Conservation (phyloP, 805 yeast genomes). For the Ogataea pini region DNA sequence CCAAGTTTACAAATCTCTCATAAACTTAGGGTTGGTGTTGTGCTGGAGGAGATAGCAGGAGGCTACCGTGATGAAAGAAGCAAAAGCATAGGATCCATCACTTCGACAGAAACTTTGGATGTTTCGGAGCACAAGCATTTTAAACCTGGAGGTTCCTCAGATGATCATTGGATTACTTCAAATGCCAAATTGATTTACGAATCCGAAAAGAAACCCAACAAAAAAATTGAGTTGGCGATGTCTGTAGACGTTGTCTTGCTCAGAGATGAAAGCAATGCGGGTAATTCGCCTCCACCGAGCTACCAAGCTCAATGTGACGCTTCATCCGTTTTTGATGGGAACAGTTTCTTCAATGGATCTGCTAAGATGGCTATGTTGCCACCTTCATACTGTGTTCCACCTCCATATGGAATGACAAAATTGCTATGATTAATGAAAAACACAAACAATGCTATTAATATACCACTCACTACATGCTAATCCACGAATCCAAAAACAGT, state of each 20-base stretch:
- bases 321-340: slow-evolving; percentile 5
- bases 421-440: slow-evolving; percentile 1
- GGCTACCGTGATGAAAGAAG: slow-evolving; percentile 2
- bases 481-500: slow-evolving; percentile 35
- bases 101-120: slow-evolving; percentile 10
- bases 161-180: slow-evolving; percentile 22
- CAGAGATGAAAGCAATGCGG: slow-evolving; percentile 23
- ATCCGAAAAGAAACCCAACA: background rate
- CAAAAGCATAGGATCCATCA: slow-evolving; percentile 7
- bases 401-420: background rate
- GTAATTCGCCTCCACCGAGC: slow-evolving; percentile 26
- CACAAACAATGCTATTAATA: slow-evolving; percentile 1
- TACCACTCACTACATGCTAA: slow-evolving; percentile 20
- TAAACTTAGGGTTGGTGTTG: slow-evolving; percentile 14
- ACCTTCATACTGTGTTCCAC: slow-evolving; percentile 19
- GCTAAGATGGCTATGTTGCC: slow-evolving; percentile 17
- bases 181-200: slow-evolving; percentile 27
- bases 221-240: slow-evolving; percentile 28
- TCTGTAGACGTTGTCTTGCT: slow-evolving; percentile 22
- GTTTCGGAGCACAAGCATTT: slow-evolving; percentile 5
- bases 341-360: slow-evolving; percentile 4
- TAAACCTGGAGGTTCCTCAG: slow-evolving; percentile 6
- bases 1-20: slow-evolving; percentile 28
- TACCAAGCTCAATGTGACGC: slow-evolving; percentile 12
- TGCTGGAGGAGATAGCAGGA: slow-evolving; percentile 10